phyloP scores from a whole-genome alignment of 352 stramenopile species.

The Halophytophthora batemanensis region DNA sequence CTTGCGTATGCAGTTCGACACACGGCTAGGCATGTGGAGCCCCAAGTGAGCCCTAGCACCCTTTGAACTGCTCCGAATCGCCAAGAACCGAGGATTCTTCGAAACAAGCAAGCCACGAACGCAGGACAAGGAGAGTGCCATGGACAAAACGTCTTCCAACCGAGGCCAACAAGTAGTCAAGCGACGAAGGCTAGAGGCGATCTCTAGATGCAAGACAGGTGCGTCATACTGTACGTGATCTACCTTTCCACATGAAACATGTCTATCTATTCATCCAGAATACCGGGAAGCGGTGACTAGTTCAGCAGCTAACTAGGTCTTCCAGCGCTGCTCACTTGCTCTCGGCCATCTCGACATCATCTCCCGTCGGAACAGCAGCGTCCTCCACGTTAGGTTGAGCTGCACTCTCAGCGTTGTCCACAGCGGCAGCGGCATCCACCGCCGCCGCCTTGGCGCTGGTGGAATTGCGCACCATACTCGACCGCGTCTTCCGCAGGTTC shows the following conservation, averaged over 20 bases:
- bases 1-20: slow-evolving; percentile 87
- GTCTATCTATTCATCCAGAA: no score
- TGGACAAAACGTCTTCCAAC: no score
- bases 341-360: slow-evolving; percentile 12
- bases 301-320: no score
- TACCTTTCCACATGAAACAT: background rate
- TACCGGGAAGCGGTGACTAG: no score
- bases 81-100: no score
- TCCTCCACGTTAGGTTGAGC: slow-evolving; percentile 2
- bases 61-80: background rate
- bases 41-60: slow-evolving; percentile 46
- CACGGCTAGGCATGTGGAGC: slow-evolving; percentile 85
- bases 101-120: no score
- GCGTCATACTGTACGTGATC: no score
- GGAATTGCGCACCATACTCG: slow-evolving; percentile 19
- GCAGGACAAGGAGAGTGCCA: no score
- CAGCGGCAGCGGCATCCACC: background rate
- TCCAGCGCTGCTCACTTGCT: no score
- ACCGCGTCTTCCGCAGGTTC: slow-evolving; percentile 73
- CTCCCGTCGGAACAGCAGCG: slow-evolving; percentile 1
- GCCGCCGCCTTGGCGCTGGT: slow-evolving; percentile 6
- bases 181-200: no score
- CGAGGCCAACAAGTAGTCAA: no score
- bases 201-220: no score
- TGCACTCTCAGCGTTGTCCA: background rate